Base-by-base conservation (phyloP, 2,329 filamentous ascomycete species). In the Celoporthe dispersa region DNA sequence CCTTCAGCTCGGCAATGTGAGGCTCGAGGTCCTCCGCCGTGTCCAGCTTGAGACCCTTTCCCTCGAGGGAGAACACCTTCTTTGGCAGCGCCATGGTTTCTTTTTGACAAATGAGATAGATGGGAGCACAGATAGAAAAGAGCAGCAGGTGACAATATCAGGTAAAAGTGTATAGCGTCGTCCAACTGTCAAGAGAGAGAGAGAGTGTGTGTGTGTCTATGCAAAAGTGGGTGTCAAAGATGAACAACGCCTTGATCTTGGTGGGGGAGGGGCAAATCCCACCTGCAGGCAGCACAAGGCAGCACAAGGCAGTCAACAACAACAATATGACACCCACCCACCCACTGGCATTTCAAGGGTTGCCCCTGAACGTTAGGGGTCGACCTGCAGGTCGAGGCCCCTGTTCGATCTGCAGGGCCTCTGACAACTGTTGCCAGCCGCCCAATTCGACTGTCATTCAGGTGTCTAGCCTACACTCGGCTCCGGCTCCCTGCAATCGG, bases 21-120 rank as follows among this genome's bases (percentile, higher is more conserved):
- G 92, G 85, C 80, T 96, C 92, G 72, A 98, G 88, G 81, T 98
- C 94, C 74, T 89, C 91, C 66, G 93, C 93, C 55, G 91, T 93
- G 84, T 97, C 91, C 78, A 99, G 92, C 86, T 97, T 98, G 76
- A 98, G 88, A 77, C 92, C 92, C 84, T 92, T 96, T 81, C 93
- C 94, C 82, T 97, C 93, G 75, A 98, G 90, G 75, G 94, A 94
- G 84, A 98, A 98, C 78, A 93, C 80, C 80, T 92, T 94, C 69
- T 81, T 78, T 37, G 83, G 80, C 76, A 82, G 78, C 76, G 85
- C 83, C 87, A 87, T 90, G 73, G 79, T 78, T 77, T 44, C 5
- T 22, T 48, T 48, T 48, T n/a, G 44, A 63, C 33, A 66, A 69
- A 64, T 68, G 55, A 44, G 53, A 66, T 64, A 57, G 57, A 67